phyloP scores from a whole-genome alignment of 2,329 filamentous ascomycete genomes.

The Penicillium sp. region DNA sequence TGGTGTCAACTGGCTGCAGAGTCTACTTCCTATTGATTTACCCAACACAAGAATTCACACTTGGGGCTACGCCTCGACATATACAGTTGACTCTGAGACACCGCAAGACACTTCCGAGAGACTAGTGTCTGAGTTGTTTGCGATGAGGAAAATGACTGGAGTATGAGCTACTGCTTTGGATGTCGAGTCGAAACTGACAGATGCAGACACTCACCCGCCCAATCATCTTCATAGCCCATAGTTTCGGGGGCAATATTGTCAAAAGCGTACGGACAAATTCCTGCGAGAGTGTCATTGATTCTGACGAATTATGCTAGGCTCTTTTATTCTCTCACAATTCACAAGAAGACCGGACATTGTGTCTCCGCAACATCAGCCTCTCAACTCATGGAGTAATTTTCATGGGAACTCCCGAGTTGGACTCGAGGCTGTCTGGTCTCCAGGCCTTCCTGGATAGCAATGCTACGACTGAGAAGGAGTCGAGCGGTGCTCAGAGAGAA shows the following conservation, averaged over 20 bases:
- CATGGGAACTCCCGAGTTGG: neutral
- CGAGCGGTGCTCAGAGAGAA: neutral
- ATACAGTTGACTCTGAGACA: neutral
- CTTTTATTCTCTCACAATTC: neutral
- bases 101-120: neutral
- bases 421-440: neutral
- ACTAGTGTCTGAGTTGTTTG: neutral
- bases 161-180: neutral
- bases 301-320: neutral
- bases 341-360: neutral
- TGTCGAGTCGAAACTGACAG: neutral
- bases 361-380: neutral
- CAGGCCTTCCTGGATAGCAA: neutral
- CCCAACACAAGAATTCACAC: neutral
- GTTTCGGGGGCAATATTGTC: neutral
- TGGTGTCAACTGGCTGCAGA: neutral
- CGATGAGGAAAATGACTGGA: neutral
- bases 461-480: neutral
- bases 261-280: neutral
- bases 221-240: neutral
- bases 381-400: neutral
- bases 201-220: neutral
- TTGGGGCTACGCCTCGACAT: neutral
- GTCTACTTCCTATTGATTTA: neutral
- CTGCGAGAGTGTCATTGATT: neutral